Evolutionary conservation across 1,284 basidiomycete species (phyloP), one percentile per base, ranked within the genome.

Genomic region (Trametes sp.): DNA sequence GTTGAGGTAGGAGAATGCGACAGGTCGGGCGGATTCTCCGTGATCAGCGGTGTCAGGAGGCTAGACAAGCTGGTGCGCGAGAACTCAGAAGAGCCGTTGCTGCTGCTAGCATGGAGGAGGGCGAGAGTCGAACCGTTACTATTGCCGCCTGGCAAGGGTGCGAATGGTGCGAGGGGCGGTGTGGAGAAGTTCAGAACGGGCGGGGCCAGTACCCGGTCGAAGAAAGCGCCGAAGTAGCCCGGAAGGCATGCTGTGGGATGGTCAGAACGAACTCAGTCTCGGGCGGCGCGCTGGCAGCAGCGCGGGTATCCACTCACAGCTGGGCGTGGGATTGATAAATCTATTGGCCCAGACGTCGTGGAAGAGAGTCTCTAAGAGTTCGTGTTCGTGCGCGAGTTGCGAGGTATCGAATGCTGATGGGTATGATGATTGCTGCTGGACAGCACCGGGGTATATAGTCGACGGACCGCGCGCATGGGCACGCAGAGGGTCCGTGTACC

Each of bases 171-270:
- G 42, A 90, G 78, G 4, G 88, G 84, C n/a, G 89, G 90, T 81
- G 90, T 88, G 42, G 84, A 84, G 67, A 89, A 87, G 62, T 82
- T 81, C 41, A 89, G 74, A 36, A 85, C 79, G 38, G 89, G 89
- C 11, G 87, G 85, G 48, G 84, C 76, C 7, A 80, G 79, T 23
- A 89, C 87, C 64, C 87, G 87, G 54, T 86, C 80, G 73, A 93
- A 93, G 70, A 88, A 87, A 19, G 87, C 85, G 8, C 87, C 87
- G 70, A 92, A 87, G 72, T 90, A 87, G 50, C 81, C 85, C 4
- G 90, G 88, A 50, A 92, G 75, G 53, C 90, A 78, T 61, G 89
- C 90, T 89, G 64, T 45, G 24, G 24, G 26, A 38, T 23, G 54
- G n/a, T 10, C 45, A 61, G 1, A 31, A 38, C 9, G 13, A 26